Conservation (phyloP, 2,329 filamentous ascomycete genomes). For the Talaromyces sp. region DNA sequence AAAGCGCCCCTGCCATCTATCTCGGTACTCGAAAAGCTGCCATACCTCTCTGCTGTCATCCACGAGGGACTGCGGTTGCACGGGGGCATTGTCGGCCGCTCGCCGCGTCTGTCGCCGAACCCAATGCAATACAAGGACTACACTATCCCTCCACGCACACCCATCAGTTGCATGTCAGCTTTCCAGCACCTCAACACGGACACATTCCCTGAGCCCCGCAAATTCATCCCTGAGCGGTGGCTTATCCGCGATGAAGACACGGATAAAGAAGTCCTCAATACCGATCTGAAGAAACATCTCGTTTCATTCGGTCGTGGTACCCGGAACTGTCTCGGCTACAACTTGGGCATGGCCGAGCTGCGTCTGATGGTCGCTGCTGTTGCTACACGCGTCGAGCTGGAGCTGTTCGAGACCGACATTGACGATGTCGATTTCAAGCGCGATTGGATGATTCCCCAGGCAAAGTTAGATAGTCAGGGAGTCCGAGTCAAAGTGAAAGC, state of each 20-base stretch:
- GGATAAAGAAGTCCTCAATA: not conserved
- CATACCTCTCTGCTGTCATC: not conserved
- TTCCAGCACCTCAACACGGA: not conserved
- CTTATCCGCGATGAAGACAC: not conserved
- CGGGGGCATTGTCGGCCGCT: slow-evolving; percentile 12
- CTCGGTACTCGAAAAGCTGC: not conserved
- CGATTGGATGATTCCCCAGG: not conserved
- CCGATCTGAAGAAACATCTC: not conserved
- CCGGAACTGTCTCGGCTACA: slow-evolving; percentile 6
- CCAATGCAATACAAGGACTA: not conserved
- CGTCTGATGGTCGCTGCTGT: slow-evolving; percentile 12
- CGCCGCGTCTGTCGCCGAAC: slow-evolving; percentile 7
- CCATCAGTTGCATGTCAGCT: not conserved
- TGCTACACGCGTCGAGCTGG: slow-evolving; percentile 10
- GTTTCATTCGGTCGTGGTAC: slow-evolving; percentile 3
- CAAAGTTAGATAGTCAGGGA: not conserved
- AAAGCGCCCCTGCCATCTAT: not conserved
- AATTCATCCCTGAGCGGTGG: not conserved
- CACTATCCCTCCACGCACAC: not conserved
- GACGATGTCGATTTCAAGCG: not conserved
- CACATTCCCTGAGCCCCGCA: not conserved
- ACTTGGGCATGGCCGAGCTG: slow-evolving; percentile 12
- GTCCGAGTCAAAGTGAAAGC: not conserved
- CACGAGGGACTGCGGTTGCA: slow-evolving; percentile 2
- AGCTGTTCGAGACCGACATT: not conserved